Evolutionary conservation across 164 flowering plant species (phyloP), one percentile per base, ranked within the genome.

Genomic region (Liquidambar formosana): DNA sequence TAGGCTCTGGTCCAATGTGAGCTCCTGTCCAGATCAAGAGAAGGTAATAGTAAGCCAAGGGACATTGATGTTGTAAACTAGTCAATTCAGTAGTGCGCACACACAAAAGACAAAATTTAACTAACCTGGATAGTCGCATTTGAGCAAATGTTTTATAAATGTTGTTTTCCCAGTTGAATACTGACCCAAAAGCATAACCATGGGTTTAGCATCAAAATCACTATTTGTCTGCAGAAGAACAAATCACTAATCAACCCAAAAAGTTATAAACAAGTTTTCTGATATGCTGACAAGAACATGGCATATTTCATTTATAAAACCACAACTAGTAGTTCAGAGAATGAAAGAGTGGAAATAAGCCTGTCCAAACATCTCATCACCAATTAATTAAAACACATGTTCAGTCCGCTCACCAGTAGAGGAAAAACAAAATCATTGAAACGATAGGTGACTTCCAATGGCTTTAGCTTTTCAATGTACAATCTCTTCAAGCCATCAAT

Each of bases 101-200:
- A 44, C 26, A 47, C 48, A 56, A 8, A 12, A 46, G 57, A 16
- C 2, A 44, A 21, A 66, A 57, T 0, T 49, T 41, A 27, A 46
- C 78, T 25, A 52, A 91, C 99, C 99, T 74, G 99, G 99, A 70
- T 93, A 95, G 61, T 79, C 69, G 68, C 88, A 75, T 69, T 66
- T 81, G 27, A 95, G 85, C 73, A 95, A 72, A 79, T 95, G 99
- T 62, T 90, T 95, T 52, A 95, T 89, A 58, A 95, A 95, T 67
- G 99, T 95, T 45, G 99, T 95, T 85, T 95, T 95, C 43, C 99
- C 99, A 27, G 99, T 95, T 18, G 99, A 95, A 69, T 95, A 95
- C 61, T 95, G 99, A 18, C 99, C 99, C 87, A 95, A 76, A 57
- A 95, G 93, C 99, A 95, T 95, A 38, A 95, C 94, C 99, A 95